Evolutionary conservation across 768 basidiomycete species (phyloP), one percentile per base, ranked within the genome.

Genomic region (Mycena galopus): DNA sequence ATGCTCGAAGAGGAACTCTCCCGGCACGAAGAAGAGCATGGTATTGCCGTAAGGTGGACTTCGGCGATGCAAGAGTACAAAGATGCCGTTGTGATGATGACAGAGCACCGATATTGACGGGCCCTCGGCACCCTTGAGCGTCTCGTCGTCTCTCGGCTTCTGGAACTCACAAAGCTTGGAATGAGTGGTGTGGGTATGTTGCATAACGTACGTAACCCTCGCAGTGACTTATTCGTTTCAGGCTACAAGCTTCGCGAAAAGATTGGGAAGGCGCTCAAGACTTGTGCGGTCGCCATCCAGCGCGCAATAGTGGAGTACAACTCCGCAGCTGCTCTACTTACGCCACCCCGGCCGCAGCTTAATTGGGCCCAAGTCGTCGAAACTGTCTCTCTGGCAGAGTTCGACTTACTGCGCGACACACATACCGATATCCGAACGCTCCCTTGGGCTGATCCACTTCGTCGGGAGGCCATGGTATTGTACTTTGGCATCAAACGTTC

Each of bases 401-500:
- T 65, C 39, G 65, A 65, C 65, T 2, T 56, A 7, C 65, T 65
- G 9, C 6, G 51, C 1, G 65, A 65, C 16, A 65, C 65, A 42
- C 55, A 55, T 8, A 44, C 4, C 27, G 65, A 65, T 25, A 57
- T 65, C 55, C 27, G 65, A 0, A 29, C 2, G 2, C 37, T 39
- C 3, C 53, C 65, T 1, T 65, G 65, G 65, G 19, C 65, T 4
- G 1, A 42, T 11, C 65, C 65, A 7, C 27, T 37, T 5, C 65
- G 65, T 17, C 53, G 53, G 1, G 53, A 65, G 21, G 65, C 65
- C 1, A 4, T 4, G 11, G 1, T 14, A 3, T 29, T 65, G 4
- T 65, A 65, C 39, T 65, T 65, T 37, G 65, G 55, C 1, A 65
- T 65, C 19, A 42, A 42, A 37, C 35, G 65, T 30, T 35, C 65